phyloP scores from a whole-genome alignment of 2,329 filamentous ascomycete species.

The Penicillium digitatum region DNA sequence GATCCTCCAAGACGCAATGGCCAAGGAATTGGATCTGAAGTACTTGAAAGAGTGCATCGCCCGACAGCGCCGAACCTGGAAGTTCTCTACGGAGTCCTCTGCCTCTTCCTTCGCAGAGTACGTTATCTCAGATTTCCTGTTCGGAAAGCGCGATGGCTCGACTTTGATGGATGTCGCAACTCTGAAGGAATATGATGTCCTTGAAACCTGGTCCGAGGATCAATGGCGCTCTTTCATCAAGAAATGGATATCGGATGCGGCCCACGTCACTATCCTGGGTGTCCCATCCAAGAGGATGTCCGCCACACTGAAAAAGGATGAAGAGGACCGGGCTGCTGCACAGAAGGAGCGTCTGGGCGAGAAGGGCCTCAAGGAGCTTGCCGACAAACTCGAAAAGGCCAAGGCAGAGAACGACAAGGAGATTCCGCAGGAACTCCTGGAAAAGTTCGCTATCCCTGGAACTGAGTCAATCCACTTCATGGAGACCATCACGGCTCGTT shows the following conservation, averaged over 20 bases:
- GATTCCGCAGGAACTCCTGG: conserved; percentile 77
- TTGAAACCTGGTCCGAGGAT: conserved; percentile 75
- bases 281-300: conserved; percentile 78
- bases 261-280: conserved; percentile 82
- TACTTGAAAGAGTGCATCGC: conserved; percentile 86
- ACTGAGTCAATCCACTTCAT: conserved; percentile 95
- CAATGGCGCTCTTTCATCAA: conserved; percentile 80
- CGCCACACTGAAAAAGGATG: conserved; percentile 74
- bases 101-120: conserved; percentile 77
- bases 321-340: conserved; percentile 71
- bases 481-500: conserved; percentile 75
- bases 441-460: conserved; percentile 74
- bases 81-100: conserved; percentile 76
- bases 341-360: conserved; percentile 75
- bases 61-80: conserved; percentile 74
- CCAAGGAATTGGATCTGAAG: conserved; percentile 76
- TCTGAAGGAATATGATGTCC: conserved; percentile 56
- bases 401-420: conserved; percentile 84
- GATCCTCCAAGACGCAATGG: conserved; percentile 72
- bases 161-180: conserved; percentile 59
- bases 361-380: conserved; percentile 73
- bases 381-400: conserved; percentile 71
- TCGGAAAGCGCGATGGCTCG: conserved; percentile 78
- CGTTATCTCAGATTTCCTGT: conserved; percentile 89
- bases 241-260: conserved; percentile 79